These are phyloP conservation scores for Cornus florida DNA, from an alignment of 148 eudicot genomes.

Conservation along the genomic window DNA sequence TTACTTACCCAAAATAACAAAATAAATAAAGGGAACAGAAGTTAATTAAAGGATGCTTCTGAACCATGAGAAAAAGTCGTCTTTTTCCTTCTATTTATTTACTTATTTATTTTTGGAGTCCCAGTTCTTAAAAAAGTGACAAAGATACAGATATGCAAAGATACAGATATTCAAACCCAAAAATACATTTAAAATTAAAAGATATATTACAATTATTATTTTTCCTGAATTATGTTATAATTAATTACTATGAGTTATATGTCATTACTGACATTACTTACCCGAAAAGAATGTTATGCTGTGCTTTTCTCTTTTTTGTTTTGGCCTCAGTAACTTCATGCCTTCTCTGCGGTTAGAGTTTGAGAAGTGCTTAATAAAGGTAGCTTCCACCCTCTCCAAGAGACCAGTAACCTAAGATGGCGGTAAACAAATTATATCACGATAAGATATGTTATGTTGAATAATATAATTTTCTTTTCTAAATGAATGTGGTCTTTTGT, in stretches of 20 bases:
- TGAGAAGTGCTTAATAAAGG: constrained; percentile 69
- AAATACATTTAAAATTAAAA: neutral
- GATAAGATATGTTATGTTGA: no score
- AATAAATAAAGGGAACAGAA: no score
- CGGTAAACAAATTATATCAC: no score
- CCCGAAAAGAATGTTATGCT: constrained; percentile 72
- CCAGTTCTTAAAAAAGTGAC: constrained; percentile 7
- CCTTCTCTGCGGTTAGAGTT: constrained; percentile 69
- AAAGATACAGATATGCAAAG: neutral
- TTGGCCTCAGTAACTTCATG: constrained; percentile 69
- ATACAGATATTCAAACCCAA: neutral
- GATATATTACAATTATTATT: neutral
- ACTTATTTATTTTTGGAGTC: no score
- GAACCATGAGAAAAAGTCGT: no score
- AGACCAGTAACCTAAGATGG: constrained; percentile 50
- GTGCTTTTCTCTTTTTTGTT: constrained; percentile 56
- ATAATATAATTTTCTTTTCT: no score
- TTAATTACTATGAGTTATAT: no score
- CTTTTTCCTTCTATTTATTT: no score
- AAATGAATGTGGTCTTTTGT: no score
- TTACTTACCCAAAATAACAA: no score
- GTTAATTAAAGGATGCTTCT: no score
- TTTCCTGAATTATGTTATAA: neutral
- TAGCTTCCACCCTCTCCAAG: constrained; percentile 58
- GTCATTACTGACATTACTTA: constrained; percentile 7